Conservation (phyloP, 257 asterid genomes). For the Mitragyna speciosa region DNA sequence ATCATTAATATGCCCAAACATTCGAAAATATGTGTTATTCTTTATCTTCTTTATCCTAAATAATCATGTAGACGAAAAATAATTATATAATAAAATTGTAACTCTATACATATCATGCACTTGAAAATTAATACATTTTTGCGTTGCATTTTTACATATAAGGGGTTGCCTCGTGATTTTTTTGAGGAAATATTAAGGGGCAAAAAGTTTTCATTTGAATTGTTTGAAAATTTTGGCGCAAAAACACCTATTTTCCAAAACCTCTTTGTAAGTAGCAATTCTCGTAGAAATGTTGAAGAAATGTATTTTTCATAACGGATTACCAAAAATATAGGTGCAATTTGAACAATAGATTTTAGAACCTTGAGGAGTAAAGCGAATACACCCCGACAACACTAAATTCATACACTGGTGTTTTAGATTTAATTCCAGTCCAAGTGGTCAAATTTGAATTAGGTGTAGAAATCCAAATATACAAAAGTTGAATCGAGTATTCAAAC, state of each 20-base stretch:
- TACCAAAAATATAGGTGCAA: background rate
- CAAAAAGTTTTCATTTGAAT: too few relatives aligned
- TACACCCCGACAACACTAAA: background rate
- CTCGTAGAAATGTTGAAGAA: background rate
- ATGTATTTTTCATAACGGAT: background rate
- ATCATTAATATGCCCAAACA: too few relatives aligned
- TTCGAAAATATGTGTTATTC: too few relatives aligned
- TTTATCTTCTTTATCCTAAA: too few relatives aligned
- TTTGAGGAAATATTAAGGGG: background rate
- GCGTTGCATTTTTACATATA: background rate
- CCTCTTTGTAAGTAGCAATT: background rate
- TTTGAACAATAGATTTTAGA: background rate
- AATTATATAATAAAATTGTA: too few relatives aligned
- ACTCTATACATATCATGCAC: too few relatives aligned
- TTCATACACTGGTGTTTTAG: background rate
- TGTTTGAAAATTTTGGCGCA: background rate
- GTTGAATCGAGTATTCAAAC: conserved; percentile 2
- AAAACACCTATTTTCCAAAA: background rate
- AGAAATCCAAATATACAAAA: background rate
- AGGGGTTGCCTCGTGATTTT: background rate
- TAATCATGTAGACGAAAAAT: too few relatives aligned
- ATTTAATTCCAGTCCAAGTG: background rate
- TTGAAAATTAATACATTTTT: too few relatives aligned
- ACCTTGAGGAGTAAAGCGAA: background rate
- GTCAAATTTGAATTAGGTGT: background rate